These are phyloP conservation scores for Psophocarpus tetragonolobus DNA, from an alignment of 306 rosid genomes.

Conservation along the genomic window DNA sequence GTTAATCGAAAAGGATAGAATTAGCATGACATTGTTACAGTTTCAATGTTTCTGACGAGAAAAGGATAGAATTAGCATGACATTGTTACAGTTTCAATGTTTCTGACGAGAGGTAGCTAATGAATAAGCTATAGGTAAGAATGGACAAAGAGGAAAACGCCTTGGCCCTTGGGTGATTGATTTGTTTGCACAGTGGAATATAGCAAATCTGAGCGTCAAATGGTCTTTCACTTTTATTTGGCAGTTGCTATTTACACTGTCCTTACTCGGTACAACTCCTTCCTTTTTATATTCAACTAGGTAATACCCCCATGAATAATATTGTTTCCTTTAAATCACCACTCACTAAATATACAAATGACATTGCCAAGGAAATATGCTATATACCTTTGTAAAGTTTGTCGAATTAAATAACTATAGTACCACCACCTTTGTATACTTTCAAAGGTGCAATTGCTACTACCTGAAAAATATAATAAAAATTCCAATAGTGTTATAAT, in stretches of 20 bases:
- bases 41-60: neutral
- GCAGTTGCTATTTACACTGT: no score
- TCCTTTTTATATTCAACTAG: neutral
- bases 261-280: no score
- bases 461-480: no score
- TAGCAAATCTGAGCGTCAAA: no score
- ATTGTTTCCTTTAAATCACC: slow-evolving; percentile 37
- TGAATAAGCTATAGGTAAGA: neutral
- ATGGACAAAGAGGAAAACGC: neutral
- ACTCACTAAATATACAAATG: slow-evolving; percentile 35
- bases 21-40: neutral
- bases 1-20: neutral
- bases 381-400: no score
- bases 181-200: no score
- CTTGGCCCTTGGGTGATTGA: no score
- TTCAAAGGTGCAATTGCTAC: no score
- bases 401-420: no score
- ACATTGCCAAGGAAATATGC: slow-evolving; percentile 26
- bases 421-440: no score
- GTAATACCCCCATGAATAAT: slow-evolving; percentile 13
- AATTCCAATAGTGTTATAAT: no score
- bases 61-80: neutral
- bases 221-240: no score
- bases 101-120: neutral
- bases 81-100: neutral